Evolutionary conservation across 192 early-diverging fungal genomes (phyloP).

Genomic region (Umbelopsis vinacea): DNA sequence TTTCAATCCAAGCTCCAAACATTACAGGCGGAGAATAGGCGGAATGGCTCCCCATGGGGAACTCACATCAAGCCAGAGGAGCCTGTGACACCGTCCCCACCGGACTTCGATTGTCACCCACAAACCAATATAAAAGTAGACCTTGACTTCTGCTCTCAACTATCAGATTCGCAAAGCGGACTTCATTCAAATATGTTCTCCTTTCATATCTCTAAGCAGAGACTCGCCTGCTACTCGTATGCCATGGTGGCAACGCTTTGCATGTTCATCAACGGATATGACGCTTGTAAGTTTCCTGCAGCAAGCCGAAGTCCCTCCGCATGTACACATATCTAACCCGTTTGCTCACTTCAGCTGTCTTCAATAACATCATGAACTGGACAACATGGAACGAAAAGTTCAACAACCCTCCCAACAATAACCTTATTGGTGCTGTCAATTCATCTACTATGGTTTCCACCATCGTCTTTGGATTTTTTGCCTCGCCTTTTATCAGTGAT

Average conservation of each 20-base stretch:
- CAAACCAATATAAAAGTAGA: conserved; percentile 4
- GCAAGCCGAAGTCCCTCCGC: no score
- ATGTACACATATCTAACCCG: no score
- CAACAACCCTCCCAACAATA: conserved; percentile 13
- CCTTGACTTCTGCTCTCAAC: neutral
- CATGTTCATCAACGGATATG: conserved; percentile 38
- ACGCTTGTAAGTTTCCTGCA: conserved; percentile 32
- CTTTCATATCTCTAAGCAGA: conserved; percentile 14
- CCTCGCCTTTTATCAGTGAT: conserved; percentile 28
- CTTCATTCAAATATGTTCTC: neutral
- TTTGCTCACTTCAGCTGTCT: conserved; percentile 7
- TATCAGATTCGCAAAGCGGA: conserved; percentile 1
- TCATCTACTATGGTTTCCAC: conserved; percentile 23
- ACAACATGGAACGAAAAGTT: conserved; percentile 15
- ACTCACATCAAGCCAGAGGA: neutral
- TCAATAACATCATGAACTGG: conserved; percentile 28
- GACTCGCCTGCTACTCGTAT: conserved; percentile 22
- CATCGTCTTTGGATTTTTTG: conserved; percentile 27
- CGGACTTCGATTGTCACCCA: conserved; percentile 5
- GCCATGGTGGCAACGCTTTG: conserved; percentile 17
- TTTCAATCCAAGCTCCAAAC: neutral
- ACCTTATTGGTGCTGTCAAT: conserved; percentile 27
- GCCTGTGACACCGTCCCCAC: neutral
- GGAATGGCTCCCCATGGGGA: conserved; percentile 8
- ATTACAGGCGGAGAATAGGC: conserved; percentile 1